phyloP scores from a whole-genome alignment of 2,329 filamentous ascomycete species.

The Diaporthe batatas region DNA sequence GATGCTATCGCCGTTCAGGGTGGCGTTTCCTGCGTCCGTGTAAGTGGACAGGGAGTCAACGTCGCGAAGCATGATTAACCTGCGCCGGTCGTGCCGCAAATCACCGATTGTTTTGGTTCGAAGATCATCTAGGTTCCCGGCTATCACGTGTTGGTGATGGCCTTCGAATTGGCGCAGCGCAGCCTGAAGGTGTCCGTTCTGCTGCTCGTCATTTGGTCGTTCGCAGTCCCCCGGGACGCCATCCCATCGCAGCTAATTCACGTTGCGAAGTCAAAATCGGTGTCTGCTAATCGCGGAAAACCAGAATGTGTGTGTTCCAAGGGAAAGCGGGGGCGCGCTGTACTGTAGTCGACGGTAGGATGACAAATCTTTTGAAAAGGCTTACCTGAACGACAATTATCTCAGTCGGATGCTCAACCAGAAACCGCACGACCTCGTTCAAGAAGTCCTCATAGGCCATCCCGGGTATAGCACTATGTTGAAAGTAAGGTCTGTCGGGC shows the following conservation, averaged over 20 bases:
- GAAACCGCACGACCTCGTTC: conserved; percentile 56
- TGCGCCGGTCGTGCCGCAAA: conserved; percentile 52
- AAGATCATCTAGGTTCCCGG: conserved; percentile 52
- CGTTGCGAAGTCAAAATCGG: conserved; percentile 12
- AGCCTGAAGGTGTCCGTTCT: conserved; percentile 53
- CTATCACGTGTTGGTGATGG: conserved; percentile 44
- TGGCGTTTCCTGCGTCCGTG: conserved; percentile 57
- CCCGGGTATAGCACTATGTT: conserved; percentile 64
- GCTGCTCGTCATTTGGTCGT: conserved; percentile 56
- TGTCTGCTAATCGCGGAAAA: too few relatives aligned
- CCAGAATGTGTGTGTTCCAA: too few relatives aligned
- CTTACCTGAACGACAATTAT: conserved; percentile 64
- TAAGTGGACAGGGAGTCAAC: conserved; percentile 57
- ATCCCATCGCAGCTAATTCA: conserved; percentile 53
- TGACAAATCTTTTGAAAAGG: neutral
- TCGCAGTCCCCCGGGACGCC: conserved; percentile 62
- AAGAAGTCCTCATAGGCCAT: conserved; percentile 62
- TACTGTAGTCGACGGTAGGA: neutral
- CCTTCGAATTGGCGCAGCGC: conserved; percentile 50
- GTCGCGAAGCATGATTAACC: conserved; percentile 54
- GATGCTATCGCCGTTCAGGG: conserved; percentile 55
- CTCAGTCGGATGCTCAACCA: conserved; percentile 56
- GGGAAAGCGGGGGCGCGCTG: too few relatives aligned
- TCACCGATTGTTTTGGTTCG: conserved; percentile 50
- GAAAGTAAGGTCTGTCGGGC: conserved; percentile 63